Evolutionary conservation across 805 yeast genomes (phyloP), one percentile per base, ranked within the genome.

Genomic region (Ogataea pini): DNA sequence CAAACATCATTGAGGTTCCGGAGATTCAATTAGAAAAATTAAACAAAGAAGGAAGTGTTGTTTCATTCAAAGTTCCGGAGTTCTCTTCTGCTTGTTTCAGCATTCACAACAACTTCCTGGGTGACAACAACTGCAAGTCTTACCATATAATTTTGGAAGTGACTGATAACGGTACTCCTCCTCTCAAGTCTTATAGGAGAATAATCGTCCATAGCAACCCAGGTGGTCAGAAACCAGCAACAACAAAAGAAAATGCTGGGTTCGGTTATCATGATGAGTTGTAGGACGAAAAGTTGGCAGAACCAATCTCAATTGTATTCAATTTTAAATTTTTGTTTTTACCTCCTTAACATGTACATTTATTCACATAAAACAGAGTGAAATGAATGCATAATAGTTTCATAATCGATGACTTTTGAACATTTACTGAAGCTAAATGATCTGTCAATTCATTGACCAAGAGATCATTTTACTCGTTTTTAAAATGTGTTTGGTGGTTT

Each of bases 121-220:
- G 47, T 9, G 19, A 52, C 4, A 19, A 24, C 1, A 37, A 44
- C 17, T 60, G 65, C 38, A 60, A 51, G 37, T 18, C 32, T 2
- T 59, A 59, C 36, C 65, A 63, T 42, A 39, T 61, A 14, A 56
- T 63, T 19, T 52, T 60, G 17, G 59, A 61, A 25, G 64, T 58
- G 19, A 27, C 47, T 6, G 50, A 52, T 37, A 44, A 39, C 24
- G 51, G 47, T 8, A 17, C 38, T 9, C 52, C 51, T n/a, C 47
- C 50, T 7, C 19, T 52, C 45, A 51, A 22, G 9, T 28, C 54
- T 5, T 57, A 57, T 31, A 49, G 48, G 19, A 50, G 60, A 40
- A 27, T 57, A 20, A 47, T 55, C 18, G 19, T 56, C 10, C 44
- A 46, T 10, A 44, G 49, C 12, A 25, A 45, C n/a, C 44, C 48